These are phyloP conservation scores for Epichloe gansuensis DNA, from an alignment of 2,329 filamentous ascomycete genomes.

Conservation along the genomic window DNA sequence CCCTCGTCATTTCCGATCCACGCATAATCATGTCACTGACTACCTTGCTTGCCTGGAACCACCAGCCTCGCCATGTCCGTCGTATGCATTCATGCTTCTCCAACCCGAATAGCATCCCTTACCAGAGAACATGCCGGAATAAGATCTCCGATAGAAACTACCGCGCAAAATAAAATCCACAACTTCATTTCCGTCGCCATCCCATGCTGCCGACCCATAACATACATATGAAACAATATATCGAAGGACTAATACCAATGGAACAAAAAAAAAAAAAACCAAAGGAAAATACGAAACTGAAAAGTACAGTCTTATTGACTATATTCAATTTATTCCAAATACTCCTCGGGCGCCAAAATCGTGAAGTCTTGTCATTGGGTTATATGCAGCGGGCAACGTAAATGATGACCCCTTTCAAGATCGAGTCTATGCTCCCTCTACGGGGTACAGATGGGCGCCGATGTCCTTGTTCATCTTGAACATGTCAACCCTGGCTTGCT, in stretches of 20 bases:
- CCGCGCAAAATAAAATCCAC: slow-evolving; percentile 1
- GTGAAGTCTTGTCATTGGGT: background rate
- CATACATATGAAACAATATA: background rate
- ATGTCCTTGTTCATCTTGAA: slow-evolving; percentile 99
- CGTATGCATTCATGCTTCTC: background rate
- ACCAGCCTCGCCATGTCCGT: no score
- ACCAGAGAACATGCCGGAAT: background rate
- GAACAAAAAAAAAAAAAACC: background rate
- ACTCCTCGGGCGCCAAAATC: slow-evolving; percentile 8
- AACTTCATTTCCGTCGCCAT: slow-evolving; percentile 4
- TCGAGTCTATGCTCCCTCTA: slow-evolving; percentile 50
- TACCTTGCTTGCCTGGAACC: no score
- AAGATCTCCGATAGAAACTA: background rate
- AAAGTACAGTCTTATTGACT: background rate
- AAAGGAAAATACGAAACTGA: background rate
- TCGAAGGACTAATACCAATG: no score
- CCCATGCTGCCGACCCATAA: slow-evolving; percentile 6
- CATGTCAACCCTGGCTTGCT: slow-evolving; percentile 86
- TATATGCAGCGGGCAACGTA: background rate
- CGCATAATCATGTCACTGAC: no score
- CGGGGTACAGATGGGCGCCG: slow-evolving; percentile 75
- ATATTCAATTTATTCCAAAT: background rate
- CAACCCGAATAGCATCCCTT: background rate
- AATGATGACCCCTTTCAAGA: background rate
- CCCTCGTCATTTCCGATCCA: no score